Evolutionary conservation across 495 filamentous ascomycete genomes (phyloP), one percentile per base, ranked within the genome.

Genomic region (Daldinia concentrica): DNA sequence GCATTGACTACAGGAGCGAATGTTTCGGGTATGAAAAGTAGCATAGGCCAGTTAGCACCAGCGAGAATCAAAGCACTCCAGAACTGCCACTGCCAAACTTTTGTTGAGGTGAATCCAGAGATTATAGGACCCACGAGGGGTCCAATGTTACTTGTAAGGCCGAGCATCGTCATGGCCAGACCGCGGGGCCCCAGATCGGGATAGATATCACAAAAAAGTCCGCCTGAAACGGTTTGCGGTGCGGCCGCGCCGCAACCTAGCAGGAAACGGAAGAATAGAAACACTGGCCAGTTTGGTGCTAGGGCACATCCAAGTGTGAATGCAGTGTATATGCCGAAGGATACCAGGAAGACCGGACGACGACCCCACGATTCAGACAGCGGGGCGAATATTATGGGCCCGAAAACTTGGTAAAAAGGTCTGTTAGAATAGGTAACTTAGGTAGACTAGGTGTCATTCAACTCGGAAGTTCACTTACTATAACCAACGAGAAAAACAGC

Each of bases 201-300:
- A 43, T 71, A 96, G 80, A 95, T 85, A 77, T 97, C 93, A 4
- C 90, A 90, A n/a, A 94, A 88, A 1, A 91, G 91, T 0, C 92
- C 93, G 15, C 93, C 92, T 5, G 92, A 90, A 3, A 95, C 91
- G 62, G 87, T 90, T n/a, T 93, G 74, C 66, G 95, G 94, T 9
- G 93, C 90, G 34, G 86, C 86, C 1, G 92, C 92, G n/a, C 89
- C 85, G 24, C 93, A 78, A 2, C 93, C 93, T 59, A 87, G 55
- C 30, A 81, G 43, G 15, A 81, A 70, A 7, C 79, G 63, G 29
- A 79, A 74, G 6, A 73, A 22, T 43, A 81, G 19, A 15, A 81
- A 74, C 1, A 36, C 45, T 11, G 62, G 54, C 67, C 72, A 81
- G 8, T 29, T 93, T 7, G 84, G 81, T 6, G 93, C 90, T 6